Conservation (phyloP, 1,284 basidiomycete species). For the Microbotryum silenes-acaulis region DNA sequence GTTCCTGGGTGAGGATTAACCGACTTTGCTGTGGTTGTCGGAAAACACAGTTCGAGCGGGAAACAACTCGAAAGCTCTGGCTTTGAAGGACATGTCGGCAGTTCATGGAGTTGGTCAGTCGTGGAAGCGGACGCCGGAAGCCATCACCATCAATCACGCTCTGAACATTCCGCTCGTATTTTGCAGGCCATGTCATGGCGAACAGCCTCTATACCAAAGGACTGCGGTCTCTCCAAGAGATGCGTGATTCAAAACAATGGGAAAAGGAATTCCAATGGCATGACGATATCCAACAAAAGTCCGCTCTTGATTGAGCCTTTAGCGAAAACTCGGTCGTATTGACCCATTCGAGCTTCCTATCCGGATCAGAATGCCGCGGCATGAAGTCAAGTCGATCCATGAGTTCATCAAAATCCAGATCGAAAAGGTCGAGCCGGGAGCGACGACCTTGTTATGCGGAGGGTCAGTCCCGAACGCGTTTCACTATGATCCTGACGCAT, state of each 20-base stretch:
- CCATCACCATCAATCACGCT: no score
- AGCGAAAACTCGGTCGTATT: no score
- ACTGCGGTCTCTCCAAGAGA: conserved; percentile 13
- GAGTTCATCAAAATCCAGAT: conserved; percentile 53
- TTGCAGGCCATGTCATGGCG: conserved; percentile 9
- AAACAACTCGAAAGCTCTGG: conserved; percentile 46
- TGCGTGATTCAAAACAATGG: conserved; percentile 14
- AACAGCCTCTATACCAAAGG: conserved; percentile 21
- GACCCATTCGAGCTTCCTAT: no score
- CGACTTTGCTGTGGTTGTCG: neutral
- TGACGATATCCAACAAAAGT: conserved; percentile 23
- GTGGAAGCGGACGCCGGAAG: no score
- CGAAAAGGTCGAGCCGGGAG: conserved; percentile 52
- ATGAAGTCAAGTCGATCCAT: conserved; percentile 61
- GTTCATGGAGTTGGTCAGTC: conserved; percentile 66
- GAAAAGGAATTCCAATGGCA: conserved; percentile 22
- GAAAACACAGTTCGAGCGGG: conserved; percentile 5
- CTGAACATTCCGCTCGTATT: no score
- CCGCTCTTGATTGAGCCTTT: neutral
- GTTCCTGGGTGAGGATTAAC: no score
- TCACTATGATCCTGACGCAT: neutral
- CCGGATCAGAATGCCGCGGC: conserved; percentile 52
- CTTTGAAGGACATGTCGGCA: conserved; percentile 53
- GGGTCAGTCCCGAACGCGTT: conserved; percentile 48
- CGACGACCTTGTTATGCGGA: conserved; percentile 58